Evolutionary conservation across 106 monocot genomes (phyloP), one percentile per base, ranked within the genome.

Genomic region (Narthecium ossifragum): DNA sequence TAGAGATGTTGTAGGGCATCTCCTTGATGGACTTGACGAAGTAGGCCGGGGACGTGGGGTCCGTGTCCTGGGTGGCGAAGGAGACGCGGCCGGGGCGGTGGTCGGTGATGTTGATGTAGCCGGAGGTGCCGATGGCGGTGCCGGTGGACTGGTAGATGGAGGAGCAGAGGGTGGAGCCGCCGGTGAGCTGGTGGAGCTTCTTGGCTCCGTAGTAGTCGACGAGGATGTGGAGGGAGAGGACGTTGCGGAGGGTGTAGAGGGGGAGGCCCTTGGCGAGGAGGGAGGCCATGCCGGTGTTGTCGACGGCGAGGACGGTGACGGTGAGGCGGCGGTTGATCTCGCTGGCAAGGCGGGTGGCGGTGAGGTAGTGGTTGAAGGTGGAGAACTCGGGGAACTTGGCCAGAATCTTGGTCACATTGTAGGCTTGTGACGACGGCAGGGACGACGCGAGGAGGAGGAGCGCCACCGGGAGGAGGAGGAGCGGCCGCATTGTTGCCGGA

Each of bases 381-480:
- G 87, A 82, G 82, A 75, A 79, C 49, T 79, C 72, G 15, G 78
- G 78, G 48, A 79, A 65, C 66, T 37, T 9, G 1, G 82, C 87
- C 18, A 87, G 79, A 70, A 87, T 79, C 67, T 72, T 78, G 40
- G 82, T 87, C 34, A 87, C 79, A 73, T 87, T 87, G 87, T 84
- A 64, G 0, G 55, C 83, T 7, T 59, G 31, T n/a, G 54, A 81
- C 21, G 59, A 45, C 31, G 27, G 40, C 38, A 29, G 1, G 20
- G 24, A 14, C 1, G 24, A 17, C 8, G 46, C 26, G 15, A 52
- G 46, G 6, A 53, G 48, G 28, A 26, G 0, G 36, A 59, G 18
- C 31, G 27, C 7, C 22, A 46, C 5, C 24, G 45, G 7, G 3
- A 41, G 0, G 27, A 38, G 29, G 22, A 32, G 52, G 9, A 50